Conservation (phyloP, 1,284 basidiomycete species). For the Ceratobasidium theobromae region DNA sequence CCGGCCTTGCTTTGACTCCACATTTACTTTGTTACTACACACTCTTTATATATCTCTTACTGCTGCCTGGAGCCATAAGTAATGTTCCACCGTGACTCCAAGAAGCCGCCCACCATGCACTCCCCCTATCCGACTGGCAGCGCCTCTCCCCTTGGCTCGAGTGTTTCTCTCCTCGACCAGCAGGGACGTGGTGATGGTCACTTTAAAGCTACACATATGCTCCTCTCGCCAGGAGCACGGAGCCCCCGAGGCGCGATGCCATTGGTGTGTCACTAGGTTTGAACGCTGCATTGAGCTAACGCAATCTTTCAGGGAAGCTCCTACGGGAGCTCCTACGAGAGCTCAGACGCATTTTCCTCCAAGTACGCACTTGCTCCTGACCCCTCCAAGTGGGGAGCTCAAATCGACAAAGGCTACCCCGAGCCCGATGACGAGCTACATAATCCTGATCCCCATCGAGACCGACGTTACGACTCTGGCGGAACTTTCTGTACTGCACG, state of each 20-base stretch:
- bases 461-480: constrained; percentile 60
- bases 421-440: constrained; percentile 48
- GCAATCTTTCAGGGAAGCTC: not conserved
- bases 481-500: constrained; percentile 69
- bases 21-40: no score
- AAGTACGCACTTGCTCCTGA: constrained; percentile 38
- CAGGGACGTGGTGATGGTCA: not conserved
- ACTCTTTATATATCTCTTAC: no score
- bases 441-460: constrained; percentile 59
- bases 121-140: constrained; percentile 10
- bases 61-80: no score
- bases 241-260: constrained; percentile 27
- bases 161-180: constrained; percentile 14
- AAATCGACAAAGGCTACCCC: constrained; percentile 27
- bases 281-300: no score
- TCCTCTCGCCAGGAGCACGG: not conserved
- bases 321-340: not conserved
- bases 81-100: no score
- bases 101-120: not conserved
- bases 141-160: constrained; percentile 15
- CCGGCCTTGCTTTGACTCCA: constrained; percentile 16
- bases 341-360: constrained; percentile 14
- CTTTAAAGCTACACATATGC: constrained; percentile 24
- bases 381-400: constrained; percentile 38
- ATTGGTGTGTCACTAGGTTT: constrained; percentile 14